A percentile compares a stretch with the other conserved stretches of the same genome.
Conservation (phyloP, 768 basidiomycete genomes). For the Lepiota subincarnata region DNA sequence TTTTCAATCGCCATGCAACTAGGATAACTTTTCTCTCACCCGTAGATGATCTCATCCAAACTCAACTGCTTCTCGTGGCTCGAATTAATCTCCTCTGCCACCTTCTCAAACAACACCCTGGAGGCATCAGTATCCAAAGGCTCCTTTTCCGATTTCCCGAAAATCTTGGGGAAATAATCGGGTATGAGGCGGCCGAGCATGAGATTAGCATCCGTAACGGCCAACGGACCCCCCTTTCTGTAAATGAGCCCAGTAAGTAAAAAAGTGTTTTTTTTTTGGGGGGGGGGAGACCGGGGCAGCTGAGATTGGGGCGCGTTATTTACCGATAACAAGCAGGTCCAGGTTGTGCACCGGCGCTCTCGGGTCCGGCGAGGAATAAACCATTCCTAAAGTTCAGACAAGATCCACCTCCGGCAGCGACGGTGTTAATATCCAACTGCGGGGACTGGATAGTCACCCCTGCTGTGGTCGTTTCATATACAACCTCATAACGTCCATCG, state of each 20-base stretch:
- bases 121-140: constrained; percentile 77
- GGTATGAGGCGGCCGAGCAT: constrained; percentile 85
- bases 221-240: constrained; percentile 88
- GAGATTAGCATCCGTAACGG: constrained; percentile 91
- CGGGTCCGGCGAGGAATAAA: constrained; percentile 86
- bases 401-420: constrained; percentile 93
- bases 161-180: constrained; percentile 92
- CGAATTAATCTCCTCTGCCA: constrained; percentile 69
- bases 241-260: not conserved
- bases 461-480: constrained; percentile 94
- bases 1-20: not conserved
- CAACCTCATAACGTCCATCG: constrained; percentile 85
- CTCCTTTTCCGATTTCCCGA: constrained; percentile 85
- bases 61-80: constrained; percentile 53
- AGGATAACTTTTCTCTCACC: constrained; percentile 40
- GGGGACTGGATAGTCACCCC: constrained; percentile 91
- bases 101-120: constrained; percentile 55
- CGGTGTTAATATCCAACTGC: constrained; percentile 93
- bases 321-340: constrained; percentile 90
- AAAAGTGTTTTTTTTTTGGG: no score
- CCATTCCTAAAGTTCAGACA: constrained; percentile 88
- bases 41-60: constrained; percentile 86
- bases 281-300: no score
- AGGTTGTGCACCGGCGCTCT: constrained; percentile 91
- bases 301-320: not conserved